Conservation (phyloP, 331 rosid species). For the Cucumis variabilis region DNA sequence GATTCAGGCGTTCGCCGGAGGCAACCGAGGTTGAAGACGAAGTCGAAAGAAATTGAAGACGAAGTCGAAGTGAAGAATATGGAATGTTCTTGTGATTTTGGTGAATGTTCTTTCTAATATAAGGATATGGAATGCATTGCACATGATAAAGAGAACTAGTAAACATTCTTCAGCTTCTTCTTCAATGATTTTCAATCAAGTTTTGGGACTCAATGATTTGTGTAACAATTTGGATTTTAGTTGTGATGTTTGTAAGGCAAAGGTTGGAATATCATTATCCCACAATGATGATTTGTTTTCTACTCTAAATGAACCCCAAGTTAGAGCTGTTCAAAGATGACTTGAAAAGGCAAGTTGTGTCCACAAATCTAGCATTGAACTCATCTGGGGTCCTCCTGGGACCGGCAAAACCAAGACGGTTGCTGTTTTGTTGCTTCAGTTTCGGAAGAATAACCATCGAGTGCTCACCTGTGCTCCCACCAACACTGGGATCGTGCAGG, state of each 20-base stretch:
- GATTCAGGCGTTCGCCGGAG: no score
- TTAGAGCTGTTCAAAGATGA: constrained; percentile 54
- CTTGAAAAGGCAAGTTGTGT: constrained; percentile 43
- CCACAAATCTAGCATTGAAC: constrained; percentile 52
- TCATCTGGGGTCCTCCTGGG: constrained; percentile 62
- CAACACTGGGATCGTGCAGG: constrained; percentile 55
- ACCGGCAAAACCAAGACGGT: constrained; percentile 54
- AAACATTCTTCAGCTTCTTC: background rate
- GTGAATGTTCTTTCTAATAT: constrained; percentile 46
- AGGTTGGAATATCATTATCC: background rate
- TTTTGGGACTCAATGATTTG: constrained; percentile 28
- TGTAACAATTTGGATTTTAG: background rate
- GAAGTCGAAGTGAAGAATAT: no score
- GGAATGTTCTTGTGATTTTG: constrained; percentile 49
- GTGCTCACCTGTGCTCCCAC: constrained; percentile 77
- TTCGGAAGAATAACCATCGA: constrained; percentile 52
- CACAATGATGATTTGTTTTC: background rate
- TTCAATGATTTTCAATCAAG: constrained; percentile 38
- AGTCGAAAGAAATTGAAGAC: no score
- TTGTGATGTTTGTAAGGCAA: background rate
- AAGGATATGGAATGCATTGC: constrained; percentile 61
- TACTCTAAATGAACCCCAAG: constrained; percentile 60
- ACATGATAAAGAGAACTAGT: constrained; percentile 34
- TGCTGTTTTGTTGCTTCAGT: constrained; percentile 48
- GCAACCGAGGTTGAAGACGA: no score